phyloP scores from a whole-genome alignment of 2,329 filamentous ascomycete genomes.

The Venturia oleaginea region DNA sequence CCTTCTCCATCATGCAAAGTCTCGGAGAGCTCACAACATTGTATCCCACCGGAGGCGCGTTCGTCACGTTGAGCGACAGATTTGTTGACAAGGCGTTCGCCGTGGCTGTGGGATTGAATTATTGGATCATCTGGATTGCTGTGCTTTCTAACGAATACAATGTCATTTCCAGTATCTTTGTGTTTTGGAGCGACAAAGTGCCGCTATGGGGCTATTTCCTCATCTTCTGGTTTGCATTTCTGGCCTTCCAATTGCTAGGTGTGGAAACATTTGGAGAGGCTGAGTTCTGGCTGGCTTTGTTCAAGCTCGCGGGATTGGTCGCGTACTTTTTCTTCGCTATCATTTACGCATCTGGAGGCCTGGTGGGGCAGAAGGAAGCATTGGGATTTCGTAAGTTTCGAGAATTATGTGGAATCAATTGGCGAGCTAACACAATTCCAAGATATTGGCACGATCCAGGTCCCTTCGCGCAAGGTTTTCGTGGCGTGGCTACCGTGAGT shows the following conservation, averaged over 20 bases:
- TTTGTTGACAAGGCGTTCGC: slow-evolving; percentile 54
- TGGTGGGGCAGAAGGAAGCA: slow-evolving; percentile 21
- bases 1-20: slow-evolving; percentile 57
- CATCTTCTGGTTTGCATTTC: slow-evolving; percentile 29
- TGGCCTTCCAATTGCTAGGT: slow-evolving; percentile 30
- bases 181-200: slow-evolving; percentile 49
- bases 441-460: slow-evolving; percentile 42
- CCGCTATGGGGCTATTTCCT: slow-evolving; percentile 33
- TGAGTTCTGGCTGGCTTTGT: slow-evolving; percentile 29
- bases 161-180: slow-evolving; percentile 55
- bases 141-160: slow-evolving; percentile 66
- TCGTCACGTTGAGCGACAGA: slow-evolving; percentile 51
- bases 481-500: slow-evolving; percentile 27
- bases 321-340: slow-evolving; percentile 34
- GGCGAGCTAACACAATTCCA: slow-evolving; percentile 16
- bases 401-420: too few relatives aligned
- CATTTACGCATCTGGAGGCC: slow-evolving; percentile 15
- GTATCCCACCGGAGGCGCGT: slow-evolving; percentile 53
- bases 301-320: slow-evolving; percentile 28
- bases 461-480: slow-evolving; percentile 31
- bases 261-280: slow-evolving; percentile 37
- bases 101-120: slow-evolving; percentile 47
- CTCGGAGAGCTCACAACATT: slow-evolving; percentile 53
- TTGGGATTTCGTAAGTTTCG: slow-evolving; percentile 19
- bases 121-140: slow-evolving; percentile 55